phyloP scores from a whole-genome alignment of 2,329 filamentous ascomycete species.

The Talaromyces islandicus region DNA sequence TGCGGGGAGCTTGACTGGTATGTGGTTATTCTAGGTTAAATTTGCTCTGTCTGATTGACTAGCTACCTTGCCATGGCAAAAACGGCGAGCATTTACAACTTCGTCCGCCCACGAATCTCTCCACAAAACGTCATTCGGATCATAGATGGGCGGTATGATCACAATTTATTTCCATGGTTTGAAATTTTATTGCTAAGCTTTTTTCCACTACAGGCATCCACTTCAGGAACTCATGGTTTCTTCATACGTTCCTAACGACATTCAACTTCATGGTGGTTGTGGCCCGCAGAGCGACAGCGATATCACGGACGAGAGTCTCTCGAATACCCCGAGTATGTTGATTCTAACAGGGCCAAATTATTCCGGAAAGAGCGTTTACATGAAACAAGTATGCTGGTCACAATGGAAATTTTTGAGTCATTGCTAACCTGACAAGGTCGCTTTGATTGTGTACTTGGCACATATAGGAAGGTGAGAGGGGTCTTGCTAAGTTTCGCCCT shows the following conservation, averaged over 20 bases:
- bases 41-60: conserved; percentile 14
- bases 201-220: conserved; percentile 53
- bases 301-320: background rate
- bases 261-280: conserved; percentile 58
- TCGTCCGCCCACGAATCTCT: conserved; percentile 65
- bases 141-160: conserved; percentile 59
- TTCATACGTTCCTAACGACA: conserved; percentile 78
- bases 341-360: conserved; percentile 91
- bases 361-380: conserved; percentile 91
- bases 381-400: conserved; percentile 62
- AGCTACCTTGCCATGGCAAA: conserved; percentile 73
- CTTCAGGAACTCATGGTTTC: conserved; percentile 79
- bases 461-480: conserved; percentile 64
- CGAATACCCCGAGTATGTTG: conserved; percentile 58
- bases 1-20: conserved; percentile 77
- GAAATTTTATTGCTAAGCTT: background rate
- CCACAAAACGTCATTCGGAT: conserved; percentile 66
- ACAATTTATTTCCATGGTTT: background rate
- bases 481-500: background rate
- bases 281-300: background rate
- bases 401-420: background rate
- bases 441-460: conserved; percentile 83
- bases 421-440: conserved; percentile 43
- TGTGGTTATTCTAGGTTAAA: background rate
- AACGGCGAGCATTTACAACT: conserved; percentile 68